Conservation (phyloP, 2,329 filamentous ascomycete genomes). For the Colletotrichum magnum region DNA sequence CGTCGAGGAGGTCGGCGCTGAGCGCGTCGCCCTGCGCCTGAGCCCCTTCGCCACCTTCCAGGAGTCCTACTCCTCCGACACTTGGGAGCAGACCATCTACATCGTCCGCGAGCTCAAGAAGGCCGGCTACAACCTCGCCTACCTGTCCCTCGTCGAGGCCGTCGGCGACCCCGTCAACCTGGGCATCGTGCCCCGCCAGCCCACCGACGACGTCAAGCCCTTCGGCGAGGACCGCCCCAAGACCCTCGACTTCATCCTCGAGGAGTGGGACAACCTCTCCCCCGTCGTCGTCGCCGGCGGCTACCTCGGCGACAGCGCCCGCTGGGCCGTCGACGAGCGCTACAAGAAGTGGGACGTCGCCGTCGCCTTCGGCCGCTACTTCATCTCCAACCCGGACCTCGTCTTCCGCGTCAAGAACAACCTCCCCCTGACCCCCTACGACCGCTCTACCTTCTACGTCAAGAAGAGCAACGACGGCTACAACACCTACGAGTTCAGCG, state of each 20-base stretch:
- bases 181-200: slow-evolving; percentile 38
- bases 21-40: slow-evolving; percentile 55
- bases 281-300: slow-evolving; percentile 51
- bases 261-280: slow-evolving; percentile 46
- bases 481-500: slow-evolving; percentile 49
- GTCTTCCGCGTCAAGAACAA: slow-evolving; percentile 56
- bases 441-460: slow-evolving; percentile 57
- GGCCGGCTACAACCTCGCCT: slow-evolving; percentile 47
- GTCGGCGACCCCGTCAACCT: slow-evolving; percentile 45
- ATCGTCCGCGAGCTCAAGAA: slow-evolving; percentile 47
- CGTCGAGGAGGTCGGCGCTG: slow-evolving; percentile 51
- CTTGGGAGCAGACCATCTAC: slow-evolving; percentile 48
- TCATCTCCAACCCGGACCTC: slow-evolving; percentile 58
- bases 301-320: slow-evolving; percentile 45
- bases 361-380: slow-evolving; percentile 55
- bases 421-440: slow-evolving; percentile 53
- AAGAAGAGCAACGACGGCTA: slow-evolving; percentile 45
- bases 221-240: slow-evolving; percentile 39
- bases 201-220: slow-evolving; percentile 40
- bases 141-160: slow-evolving; percentile 55
- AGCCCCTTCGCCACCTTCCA: slow-evolving; percentile 48
- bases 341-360: slow-evolving; percentile 43
- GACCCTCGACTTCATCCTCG: slow-evolving; percentile 49
- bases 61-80: slow-evolving; percentile 44
- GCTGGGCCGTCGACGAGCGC: slow-evolving; percentile 46